Evolutionary conservation across 2,329 filamentous ascomycete species (phyloP), one percentile per base, ranked within the genome.

Genomic region (Trichoderma aggressivum): DNA sequence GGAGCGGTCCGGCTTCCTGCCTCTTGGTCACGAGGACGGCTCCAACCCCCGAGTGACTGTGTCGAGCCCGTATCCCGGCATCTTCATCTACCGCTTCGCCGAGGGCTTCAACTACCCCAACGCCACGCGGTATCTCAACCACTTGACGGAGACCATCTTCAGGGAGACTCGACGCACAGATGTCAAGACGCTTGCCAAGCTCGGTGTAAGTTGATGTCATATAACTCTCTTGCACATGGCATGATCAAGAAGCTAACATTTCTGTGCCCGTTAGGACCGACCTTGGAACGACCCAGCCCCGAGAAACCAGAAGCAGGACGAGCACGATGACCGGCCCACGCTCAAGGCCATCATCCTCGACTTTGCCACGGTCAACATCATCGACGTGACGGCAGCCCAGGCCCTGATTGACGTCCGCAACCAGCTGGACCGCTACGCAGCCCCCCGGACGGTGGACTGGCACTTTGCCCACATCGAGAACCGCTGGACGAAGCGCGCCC

Each of bases 81-180:
- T 88, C 63, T 86, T 88, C 73, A 82, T 88, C 71, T 88, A 87
- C 77, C 84, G 85, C 16, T 87, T 88, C 74, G 82, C 82, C 2
- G 85, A 87, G 73, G 84, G 86, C 30, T 86, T 88, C 80, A 88
- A 87, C 77, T 88, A 88, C 76, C 83, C 84, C 73, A 88, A 88
- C 72, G 83, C 85, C 12, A 83, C 83, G 1, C 83, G 81, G 21
- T 85, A 87, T 72, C 81, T 87, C 70, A 86, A 87, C 74, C 81
- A 84, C 36, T 78, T 88, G 7, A 83, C 84, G 5, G 79, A 82
- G 24, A 79, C 80, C 59, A 81, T 88, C 55, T 84, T 84, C 70
- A 75, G 80, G 59, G 77, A 83, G 56, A 87, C 85, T 3, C 80
- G 84, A 39, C 80, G 83, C 47, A 86, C 84, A 0, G 80, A 84